Base-by-base conservation (phyloP, 768 basidiomycete species). In the Tylopilus subfusipes region DNA sequence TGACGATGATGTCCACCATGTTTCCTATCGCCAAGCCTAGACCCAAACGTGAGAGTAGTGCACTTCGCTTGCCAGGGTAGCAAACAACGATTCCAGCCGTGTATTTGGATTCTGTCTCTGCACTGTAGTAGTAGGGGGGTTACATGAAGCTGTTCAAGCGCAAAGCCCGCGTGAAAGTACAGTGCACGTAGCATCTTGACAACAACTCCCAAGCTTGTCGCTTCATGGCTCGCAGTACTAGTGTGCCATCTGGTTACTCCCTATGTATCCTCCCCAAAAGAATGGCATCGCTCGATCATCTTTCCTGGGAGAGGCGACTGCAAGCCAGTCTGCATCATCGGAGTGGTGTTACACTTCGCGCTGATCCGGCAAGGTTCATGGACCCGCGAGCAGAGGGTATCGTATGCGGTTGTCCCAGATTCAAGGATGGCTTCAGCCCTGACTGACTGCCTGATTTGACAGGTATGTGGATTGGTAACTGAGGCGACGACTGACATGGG, bases 271-370 rank as follows among this genome's bases (percentile, higher is more conserved):
- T 19, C 36, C 36, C 30, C n/a, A 27, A 22, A 44, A 27, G 45
- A 46, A 40, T 25, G 33, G 43, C 24, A 38, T 45, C 31, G 38
- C 39, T 42, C 45, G 38, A 46, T 46, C 36, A 46, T 59, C 48
- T 42, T 39, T 39, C 27, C 49, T 30, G 13, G 13, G 24, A 45
- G 42, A 25, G 25, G 30, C n/a, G n/a, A 50, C 39, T 43, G 33
- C 42, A 40, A n/a, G 16, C 18, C 18, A 33, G 19, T 24, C 30
- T 29, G 22, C 13, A 21, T 67, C 54, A 68, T 59, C 66, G 62
- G 27, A 64, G 66, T 46, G 64, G 66, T 18, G 64, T 50, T n/a
- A 67, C 56, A 45, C 62, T 68, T 49, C 57, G 62, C 16, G 40
- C 44, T 11, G 64, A 55, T 25, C 61, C 59, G 10, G 55, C 48